Evolutionary conservation across 768 basidiomycete genomes (phyloP).

Genomic region (Naganishia vaughanmartiniae): DNA sequence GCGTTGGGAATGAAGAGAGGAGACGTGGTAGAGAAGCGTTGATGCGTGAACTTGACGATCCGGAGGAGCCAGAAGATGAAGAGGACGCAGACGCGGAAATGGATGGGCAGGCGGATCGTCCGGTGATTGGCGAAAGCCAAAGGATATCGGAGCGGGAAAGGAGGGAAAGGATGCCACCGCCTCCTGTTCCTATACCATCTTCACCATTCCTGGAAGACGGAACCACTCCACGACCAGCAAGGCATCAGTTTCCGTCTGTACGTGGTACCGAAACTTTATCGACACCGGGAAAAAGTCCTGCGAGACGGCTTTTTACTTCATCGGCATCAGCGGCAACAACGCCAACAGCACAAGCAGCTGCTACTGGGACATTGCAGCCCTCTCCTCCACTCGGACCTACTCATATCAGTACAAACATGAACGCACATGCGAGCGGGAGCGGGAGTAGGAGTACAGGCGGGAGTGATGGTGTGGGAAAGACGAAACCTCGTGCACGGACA

Average conservation of each 20-base stretch:
- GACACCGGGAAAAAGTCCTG: background rate
- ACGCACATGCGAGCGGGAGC: no score
- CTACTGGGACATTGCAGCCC: background rate
- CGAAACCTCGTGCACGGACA: constrained; percentile 11
- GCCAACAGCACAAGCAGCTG: background rate
- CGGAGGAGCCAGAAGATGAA: background rate
- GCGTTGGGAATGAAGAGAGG: background rate
- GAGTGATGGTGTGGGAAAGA: background rate
- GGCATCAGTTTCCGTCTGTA: no score
- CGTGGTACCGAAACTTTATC: no score
- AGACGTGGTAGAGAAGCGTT: background rate
- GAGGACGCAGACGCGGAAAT: background rate
- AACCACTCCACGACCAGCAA: no score
- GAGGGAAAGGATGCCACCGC: no score
- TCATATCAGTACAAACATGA: no score
- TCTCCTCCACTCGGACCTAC: background rate
- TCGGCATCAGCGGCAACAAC: background rate
- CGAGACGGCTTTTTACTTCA: background rate
- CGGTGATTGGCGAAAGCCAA: no score
- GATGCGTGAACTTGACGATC: background rate
- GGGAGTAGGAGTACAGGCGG: no score
- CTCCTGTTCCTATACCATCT: no score
- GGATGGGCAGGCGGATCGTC: background rate
- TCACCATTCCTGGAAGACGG: no score
- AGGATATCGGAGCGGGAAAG: no score